Evolutionary conservation across 768 basidiomycete species (phyloP), one percentile per base, ranked within the genome.

Genomic region (Tricholomella constricta): DNA sequence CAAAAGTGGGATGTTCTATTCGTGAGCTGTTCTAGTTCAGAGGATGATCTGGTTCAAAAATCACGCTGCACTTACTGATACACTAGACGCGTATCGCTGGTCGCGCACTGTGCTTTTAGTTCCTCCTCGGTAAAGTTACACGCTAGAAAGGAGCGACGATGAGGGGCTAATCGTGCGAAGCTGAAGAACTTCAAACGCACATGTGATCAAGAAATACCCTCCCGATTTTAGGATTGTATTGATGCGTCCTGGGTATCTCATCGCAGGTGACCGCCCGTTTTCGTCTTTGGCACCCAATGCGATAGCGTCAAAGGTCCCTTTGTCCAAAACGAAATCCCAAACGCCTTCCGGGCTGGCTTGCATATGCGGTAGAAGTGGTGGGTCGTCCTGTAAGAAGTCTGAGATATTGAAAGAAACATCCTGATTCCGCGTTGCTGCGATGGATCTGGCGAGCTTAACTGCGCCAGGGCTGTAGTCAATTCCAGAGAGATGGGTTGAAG

Each of bases 251-350:
- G 87, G 88, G 65, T 94, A 93, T 15, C 62, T 65, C n/a, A 74
- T 69, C 0, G 79, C 79, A 1, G 86, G 85, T 1, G 78, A 72
- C 36, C 59, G 65, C 19, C 85, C 88, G 32, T 66, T 60, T 5
- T 69, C 75, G 36, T 85, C 83, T 62, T 82, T 84, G 49, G 77
- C 75, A 45, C 80, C 85, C 34, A 94, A 69, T 0, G 89, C 87
- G 45, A 93, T 91, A 5, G 91, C 90, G 62, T 94, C 91, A 62
- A 84, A 91, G 0, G 91, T 94, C n/a, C 91, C 91, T 66, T 94
- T 94, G 69, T 94, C 91, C 51, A 93, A 63, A 14, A 93, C 63
- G 6, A 92, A 69, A 62, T 91, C 88, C 91, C 91, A 94, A 29
- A 59, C 59, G 41, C 64, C 70, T 9, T 64, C 54, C 54, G 50